A percentile compares a stretch with the other conserved stretches of the same genome.
Evolutionary conservation across 2,329 filamentous ascomycete genomes (phyloP).

Genomic region (Nectriaceae sp.): DNA sequence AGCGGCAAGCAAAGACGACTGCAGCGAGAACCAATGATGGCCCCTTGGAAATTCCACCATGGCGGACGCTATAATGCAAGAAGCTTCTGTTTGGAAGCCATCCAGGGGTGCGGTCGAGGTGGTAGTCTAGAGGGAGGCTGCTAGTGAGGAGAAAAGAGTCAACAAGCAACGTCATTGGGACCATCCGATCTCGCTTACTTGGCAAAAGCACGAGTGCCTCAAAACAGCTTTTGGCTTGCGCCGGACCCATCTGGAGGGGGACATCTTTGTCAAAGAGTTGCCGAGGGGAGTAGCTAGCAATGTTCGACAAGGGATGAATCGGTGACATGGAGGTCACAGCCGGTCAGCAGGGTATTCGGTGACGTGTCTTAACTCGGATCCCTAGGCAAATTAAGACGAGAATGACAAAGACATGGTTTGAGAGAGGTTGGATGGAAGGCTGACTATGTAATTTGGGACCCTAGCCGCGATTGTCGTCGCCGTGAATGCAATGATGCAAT

Average conservation of each 20-base stretch:
- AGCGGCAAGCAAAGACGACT: background rate
- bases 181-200: slow-evolving; percentile 1
- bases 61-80: slow-evolving; percentile 4
- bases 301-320: slow-evolving; percentile 19
- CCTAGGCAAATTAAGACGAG: no score
- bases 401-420: no score
- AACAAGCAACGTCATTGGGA: slow-evolving; percentile 17
- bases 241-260: no score
- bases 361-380: slow-evolving; percentile 28
- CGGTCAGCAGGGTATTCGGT: slow-evolving; percentile 14
- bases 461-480: slow-evolving; percentile 10
- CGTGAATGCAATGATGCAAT: background rate
- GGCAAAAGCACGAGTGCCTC: no score
- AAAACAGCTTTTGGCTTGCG: no score
- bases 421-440: no score
- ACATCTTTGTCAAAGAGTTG: no score
- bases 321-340: slow-evolving; percentile 20
- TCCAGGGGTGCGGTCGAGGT: background rate
- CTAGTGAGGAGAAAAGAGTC: slow-evolving; percentile 14
- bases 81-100: slow-evolving; percentile 10
- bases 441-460: no score
- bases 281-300: slow-evolving; percentile 17
- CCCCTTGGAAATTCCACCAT: slow-evolving; percentile 12
- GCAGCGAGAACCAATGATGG: slow-evolving; percentile 17
- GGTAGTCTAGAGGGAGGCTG: no score